Evolutionary conservation across 441 rosid genomes (phyloP).

Genomic region (Erodium texanum): DNA sequence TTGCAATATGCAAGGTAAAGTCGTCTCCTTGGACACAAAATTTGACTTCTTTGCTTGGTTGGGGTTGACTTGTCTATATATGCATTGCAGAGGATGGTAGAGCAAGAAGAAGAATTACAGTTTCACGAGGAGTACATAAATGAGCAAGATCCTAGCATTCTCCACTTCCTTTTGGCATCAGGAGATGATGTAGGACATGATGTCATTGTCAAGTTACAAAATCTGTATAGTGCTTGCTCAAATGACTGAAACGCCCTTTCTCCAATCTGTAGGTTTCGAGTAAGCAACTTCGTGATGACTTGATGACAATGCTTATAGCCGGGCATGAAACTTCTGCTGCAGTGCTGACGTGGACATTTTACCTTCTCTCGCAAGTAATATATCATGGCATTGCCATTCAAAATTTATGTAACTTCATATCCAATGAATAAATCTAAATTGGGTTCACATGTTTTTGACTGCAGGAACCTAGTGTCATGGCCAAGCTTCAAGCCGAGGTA

Average conservation of each 20-base stretch:
- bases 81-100: conserved; percentile 75
- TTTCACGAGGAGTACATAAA: conserved; percentile 90
- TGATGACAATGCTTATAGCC: conserved; percentile 98
- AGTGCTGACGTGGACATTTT: conserved; percentile 96
- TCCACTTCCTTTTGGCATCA: conserved; percentile 86
- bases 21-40: conserved; percentile 5
- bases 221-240: conserved; percentile 17
- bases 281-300: conserved; percentile 95
- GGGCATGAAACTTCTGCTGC: conserved; percentile 99
- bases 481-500: conserved; percentile 92
- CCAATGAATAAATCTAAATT: background rate
- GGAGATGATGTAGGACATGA: conserved; percentile 70
- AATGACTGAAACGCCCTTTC: conserved; percentile 13
- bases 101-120: conserved; percentile 73
- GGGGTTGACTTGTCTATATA: background rate
- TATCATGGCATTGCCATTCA: background rate
- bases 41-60: too few relatives aligned
- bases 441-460: conserved; percentile 25
- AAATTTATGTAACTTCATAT: background rate
- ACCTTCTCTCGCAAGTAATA: conserved; percentile 67
- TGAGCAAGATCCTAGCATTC: conserved; percentile 95
- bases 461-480: conserved; percentile 71
- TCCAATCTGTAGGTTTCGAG: conserved; percentile 64
- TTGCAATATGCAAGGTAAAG: conserved; percentile 82
- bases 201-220: conserved; percentile 5